Evolutionary conservation across 768 basidiomycete species (phyloP), one percentile per base, ranked within the genome.

Genomic region (Hericium rajendrae): DNA sequence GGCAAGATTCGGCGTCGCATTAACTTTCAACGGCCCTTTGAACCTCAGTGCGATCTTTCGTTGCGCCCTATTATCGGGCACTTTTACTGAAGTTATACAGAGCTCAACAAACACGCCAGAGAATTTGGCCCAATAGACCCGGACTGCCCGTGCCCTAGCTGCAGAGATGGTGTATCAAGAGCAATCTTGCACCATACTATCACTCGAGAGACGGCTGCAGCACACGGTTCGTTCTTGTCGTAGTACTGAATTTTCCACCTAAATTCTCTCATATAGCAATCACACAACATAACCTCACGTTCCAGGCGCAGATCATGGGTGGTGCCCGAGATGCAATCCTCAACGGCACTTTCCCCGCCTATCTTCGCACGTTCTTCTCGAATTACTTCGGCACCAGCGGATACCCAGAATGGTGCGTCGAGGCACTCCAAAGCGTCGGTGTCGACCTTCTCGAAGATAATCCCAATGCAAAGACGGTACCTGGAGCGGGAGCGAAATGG

Each of bases 241-340:
- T 38, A 38, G 28, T 59, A 37, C 48, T 54, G 48, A 39, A 48
- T 54, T 18, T 48, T 48, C 15, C 20, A 53, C 55, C n/a, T 26
- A 46, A 37, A 63, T 51, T 51, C 37, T 48, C 51, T 57, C 24
- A 22, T 32, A 40, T 22, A 93, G 91, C 88, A 24, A 70, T 92
- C 56, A 91, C 91, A 3, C 76, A 86, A 58, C 91, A 92, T 64
- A 93, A 93, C 67, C 75, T 92, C 59, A 81, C 83, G 43, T 93
- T 92, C 72, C 88, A 93, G 73, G 91, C 91, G 16, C 84, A 82
- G 61, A 73, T 94, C 10, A 91, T 94, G 89, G 88, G 88, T n/a
- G 76, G 80, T 28, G 89, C 87, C 43, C 77, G 92, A 55, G 80
- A 88, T 63, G 88, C 92, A 2, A 94, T 94, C 62, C 67, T 92